Percentiles rank a stretch among this genome's conserved stretches.
These are phyloP conservation scores for Fusarium foetens DNA, from an alignment of 2,329 filamentous ascomycete species.

Conservation along the genomic window DNA sequence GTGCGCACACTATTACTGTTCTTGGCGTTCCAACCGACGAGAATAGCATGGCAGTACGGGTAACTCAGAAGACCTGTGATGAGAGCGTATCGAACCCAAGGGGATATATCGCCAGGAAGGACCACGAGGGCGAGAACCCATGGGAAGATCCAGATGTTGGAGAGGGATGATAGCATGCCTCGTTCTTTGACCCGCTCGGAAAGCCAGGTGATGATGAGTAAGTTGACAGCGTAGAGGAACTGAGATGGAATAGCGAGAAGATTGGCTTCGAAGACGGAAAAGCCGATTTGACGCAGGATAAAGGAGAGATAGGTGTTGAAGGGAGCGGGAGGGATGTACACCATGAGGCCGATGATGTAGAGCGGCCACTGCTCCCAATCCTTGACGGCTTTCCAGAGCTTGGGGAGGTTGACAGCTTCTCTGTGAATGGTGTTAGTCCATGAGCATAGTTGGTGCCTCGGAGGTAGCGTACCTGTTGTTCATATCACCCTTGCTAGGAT, in stretches of 20 bases:
- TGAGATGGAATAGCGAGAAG: conserved; percentile 58
- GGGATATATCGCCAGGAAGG: conserved; percentile 49
- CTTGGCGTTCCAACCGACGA: conserved; percentile 68
- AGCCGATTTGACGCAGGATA: conserved; percentile 56
- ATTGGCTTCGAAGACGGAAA: conserved; percentile 58
- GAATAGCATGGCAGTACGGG: conserved; percentile 57
- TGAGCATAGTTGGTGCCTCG: rapidly evolving
- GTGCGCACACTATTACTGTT: conserved; percentile 72
- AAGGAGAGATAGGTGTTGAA: conserved; percentile 58
- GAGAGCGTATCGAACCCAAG: conserved; percentile 56
- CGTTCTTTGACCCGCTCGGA: conserved; percentile 57
- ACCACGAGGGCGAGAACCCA: conserved; percentile 58
- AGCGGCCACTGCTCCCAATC: conserved; percentile 70
- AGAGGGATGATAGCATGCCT: conserved; percentile 56
- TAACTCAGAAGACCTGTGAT: conserved; percentile 55
- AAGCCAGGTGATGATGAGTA: conserved; percentile 58
- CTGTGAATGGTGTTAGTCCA: conserved; percentile 49
- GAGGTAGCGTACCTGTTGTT: conserved; percentile 58
- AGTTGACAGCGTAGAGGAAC: conserved; percentile 57
- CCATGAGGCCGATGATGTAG: conserved; percentile 59
- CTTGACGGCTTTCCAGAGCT: conserved; percentile 61
- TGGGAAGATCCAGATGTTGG: conserved; percentile 62
- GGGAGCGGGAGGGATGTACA: conserved; percentile 55
- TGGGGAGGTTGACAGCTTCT: conserved; percentile 45
- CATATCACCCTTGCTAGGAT: conserved; percentile 70